A percentile compares a stretch with the other conserved stretches of the same genome.
phyloP scores from a whole-genome alignment of 768 basidiomycete species.

The Russula sp. region DNA sequence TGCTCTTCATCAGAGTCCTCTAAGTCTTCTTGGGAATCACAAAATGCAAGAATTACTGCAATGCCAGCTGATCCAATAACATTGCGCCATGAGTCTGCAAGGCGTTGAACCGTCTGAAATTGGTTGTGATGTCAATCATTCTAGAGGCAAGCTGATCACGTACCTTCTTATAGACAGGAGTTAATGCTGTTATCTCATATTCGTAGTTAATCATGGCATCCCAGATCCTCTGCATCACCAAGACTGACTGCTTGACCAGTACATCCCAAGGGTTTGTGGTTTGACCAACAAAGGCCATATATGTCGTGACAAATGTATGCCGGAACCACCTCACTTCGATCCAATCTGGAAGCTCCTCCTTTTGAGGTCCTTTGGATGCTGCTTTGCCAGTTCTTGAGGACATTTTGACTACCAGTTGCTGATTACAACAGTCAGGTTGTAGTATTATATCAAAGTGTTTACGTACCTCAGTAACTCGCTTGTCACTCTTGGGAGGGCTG shows the following conservation, averaged over 20 bases:
- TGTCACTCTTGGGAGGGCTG: too few species aligned
- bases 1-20: not conserved
- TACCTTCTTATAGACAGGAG: not conserved
- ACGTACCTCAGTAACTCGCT: too few species aligned
- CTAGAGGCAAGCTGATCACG: not conserved
- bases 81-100: not conserved
- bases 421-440: too few species aligned
- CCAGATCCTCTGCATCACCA: conserved; percentile 2
- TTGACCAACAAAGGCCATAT: not conserved
- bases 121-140: not conserved
- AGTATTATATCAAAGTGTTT: too few species aligned
- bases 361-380: not conserved
- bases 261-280: not conserved
- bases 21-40: not conserved
- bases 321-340: not conserved
- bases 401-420: too few species aligned
- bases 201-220: not conserved
- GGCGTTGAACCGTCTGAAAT: not conserved
- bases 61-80: not conserved
- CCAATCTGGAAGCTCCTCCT: not conserved
- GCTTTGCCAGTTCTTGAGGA: not conserved
- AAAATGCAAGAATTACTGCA: not conserved
- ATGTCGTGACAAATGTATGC: not conserved
- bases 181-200: not conserved
- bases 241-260: not conserved